These are phyloP conservation scores for Elsinoe batatas DNA, from an alignment of 2,329 filamentous ascomycete genomes.

Conservation along the genomic window DNA sequence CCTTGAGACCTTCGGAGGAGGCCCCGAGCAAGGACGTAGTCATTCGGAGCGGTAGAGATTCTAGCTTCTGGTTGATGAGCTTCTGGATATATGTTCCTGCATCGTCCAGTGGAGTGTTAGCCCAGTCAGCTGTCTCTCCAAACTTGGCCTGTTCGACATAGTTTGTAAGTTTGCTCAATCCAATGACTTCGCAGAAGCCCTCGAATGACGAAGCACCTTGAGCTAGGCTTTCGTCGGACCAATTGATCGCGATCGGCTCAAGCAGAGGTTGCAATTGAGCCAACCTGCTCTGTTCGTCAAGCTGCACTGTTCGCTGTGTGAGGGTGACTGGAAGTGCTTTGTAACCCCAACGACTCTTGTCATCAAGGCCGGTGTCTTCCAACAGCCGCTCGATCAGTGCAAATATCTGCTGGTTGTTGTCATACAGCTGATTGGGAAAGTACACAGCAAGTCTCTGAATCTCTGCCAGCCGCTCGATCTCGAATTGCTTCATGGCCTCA, in stretches of 20 bases:
- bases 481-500: constrained; percentile 82
- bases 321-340: constrained; percentile 90
- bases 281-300: constrained; percentile 62
- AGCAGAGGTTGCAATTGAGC: constrained; percentile 67
- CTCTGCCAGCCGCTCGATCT: constrained; percentile 75
- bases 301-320: constrained; percentile 67
- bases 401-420: constrained; percentile 78
- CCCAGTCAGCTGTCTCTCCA: constrained; percentile 74
- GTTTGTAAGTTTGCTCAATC: constrained; percentile 66
- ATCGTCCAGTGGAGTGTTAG: constrained; percentile 61
- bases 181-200: constrained; percentile 70
- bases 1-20: constrained; percentile 80
- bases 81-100: constrained; percentile 47
- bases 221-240: constrained; percentile 63
- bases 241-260: constrained; percentile 68
- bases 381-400: constrained; percentile 72
- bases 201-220: constrained; percentile 62
- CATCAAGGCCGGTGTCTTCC: constrained; percentile 61
- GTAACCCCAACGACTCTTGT: constrained; percentile 76
- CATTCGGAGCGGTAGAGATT: constrained; percentile 60
- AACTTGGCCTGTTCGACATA: constrained; percentile 68
- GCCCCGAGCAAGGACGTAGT: constrained; percentile 90
- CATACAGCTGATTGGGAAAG: constrained; percentile 81
- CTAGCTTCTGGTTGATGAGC: constrained; percentile 1
- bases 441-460: constrained; percentile 79